Evolutionary conservation across 257 asterid genomes (phyloP).

Genomic region (Plantago elongata): DNA sequence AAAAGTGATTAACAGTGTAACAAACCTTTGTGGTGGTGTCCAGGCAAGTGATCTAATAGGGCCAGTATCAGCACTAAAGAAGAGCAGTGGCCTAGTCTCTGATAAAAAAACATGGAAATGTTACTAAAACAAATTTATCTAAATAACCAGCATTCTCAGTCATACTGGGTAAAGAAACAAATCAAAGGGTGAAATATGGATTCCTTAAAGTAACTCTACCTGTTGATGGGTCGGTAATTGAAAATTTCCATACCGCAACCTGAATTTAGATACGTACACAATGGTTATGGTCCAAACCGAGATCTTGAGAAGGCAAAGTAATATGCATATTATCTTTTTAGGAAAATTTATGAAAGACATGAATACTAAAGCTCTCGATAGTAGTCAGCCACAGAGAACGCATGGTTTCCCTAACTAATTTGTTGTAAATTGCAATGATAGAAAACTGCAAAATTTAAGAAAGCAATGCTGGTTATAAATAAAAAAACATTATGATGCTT

Average conservation of each 20-base stretch:
- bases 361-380: too few relatives aligned
- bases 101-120: constrained; percentile 24
- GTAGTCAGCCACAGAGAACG: too few relatives aligned
- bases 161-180: constrained; percentile 13
- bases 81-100: constrained; percentile 81
- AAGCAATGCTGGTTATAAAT: neutral
- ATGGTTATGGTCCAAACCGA: constrained; percentile 10
- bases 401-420: neutral
- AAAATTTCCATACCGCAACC: constrained; percentile 95
- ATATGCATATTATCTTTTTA: neutral
- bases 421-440: neutral
- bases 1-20: constrained; percentile 15
- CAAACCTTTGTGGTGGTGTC: constrained; percentile 76
- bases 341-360: neutral
- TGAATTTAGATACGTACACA: constrained; percentile 29
- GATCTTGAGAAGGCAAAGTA: constrained; percentile 1
- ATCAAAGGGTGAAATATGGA: constrained; percentile 11
- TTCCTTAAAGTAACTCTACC: constrained; percentile 37
- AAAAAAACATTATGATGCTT: constrained; percentile 3
- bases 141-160: constrained; percentile 15
- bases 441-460: constrained; percentile 15
- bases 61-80: constrained; percentile 78
- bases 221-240: constrained; percentile 46
- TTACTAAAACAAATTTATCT: too few relatives aligned
- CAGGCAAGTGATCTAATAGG: constrained; percentile 84